phyloP scores from a whole-genome alignment of 2,329 filamentous ascomycete genomes.

The Cytospora schulzeri region DNA sequence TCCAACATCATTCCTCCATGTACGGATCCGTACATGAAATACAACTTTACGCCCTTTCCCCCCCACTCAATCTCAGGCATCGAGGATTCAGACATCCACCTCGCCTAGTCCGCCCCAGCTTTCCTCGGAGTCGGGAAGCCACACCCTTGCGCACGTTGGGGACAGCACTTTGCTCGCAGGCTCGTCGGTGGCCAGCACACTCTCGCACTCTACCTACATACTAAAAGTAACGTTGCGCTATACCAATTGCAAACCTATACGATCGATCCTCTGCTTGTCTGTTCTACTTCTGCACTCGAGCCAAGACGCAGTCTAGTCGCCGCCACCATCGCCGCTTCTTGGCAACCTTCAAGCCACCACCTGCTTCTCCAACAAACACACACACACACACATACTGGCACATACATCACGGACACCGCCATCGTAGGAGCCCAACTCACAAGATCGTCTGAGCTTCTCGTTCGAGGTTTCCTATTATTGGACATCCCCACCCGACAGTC shows the following conservation, averaged over 20 bases:
- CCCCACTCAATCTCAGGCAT: not conserved
- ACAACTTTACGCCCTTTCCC: not conserved
- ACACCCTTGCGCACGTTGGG: slow-evolving; percentile 12
- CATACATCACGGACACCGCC: not conserved
- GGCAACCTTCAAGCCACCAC: no score
- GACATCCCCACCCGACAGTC: not conserved
- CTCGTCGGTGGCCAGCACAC: not conserved
- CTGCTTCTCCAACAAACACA: not conserved
- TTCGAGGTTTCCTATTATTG: not conserved
- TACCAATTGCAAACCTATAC: slow-evolving; percentile 5
- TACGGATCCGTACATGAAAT: not conserved
- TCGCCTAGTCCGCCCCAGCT: not conserved
- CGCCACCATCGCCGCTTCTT: not conserved
- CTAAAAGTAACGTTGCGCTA: slow-evolving; percentile 25
- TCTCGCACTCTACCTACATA: slow-evolving; percentile 4
- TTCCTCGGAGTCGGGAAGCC: slow-evolving; percentile 15
- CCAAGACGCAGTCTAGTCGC: slow-evolving; percentile 2
- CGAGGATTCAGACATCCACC: not conserved
- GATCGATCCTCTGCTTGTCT: not conserved
- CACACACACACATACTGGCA: no score
- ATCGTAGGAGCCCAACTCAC: not conserved
- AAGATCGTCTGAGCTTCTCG: not conserved
- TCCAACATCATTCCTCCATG: no score
- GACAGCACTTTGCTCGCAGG: no score
- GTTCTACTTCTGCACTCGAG: slow-evolving; percentile 2